Conservation (phyloP, 108 stramenopile genomes). For the Nannochloropsis gaditana region DNA sequence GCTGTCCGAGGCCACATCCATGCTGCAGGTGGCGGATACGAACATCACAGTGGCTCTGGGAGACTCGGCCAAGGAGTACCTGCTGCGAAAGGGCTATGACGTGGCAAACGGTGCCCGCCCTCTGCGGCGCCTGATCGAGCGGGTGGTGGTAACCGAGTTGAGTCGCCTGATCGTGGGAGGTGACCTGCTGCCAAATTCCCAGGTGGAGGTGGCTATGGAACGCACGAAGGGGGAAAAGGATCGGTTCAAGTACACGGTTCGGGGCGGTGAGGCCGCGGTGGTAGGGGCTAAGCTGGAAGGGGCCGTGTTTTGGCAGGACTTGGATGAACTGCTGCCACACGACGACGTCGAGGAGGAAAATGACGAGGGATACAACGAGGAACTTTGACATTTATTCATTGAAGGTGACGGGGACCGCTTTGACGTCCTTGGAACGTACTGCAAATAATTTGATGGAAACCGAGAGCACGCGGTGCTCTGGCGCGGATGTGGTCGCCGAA, state of each 20-base stretch:
- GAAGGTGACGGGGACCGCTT: too few relatives aligned
- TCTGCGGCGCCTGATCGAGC: slow-evolving; percentile 77
- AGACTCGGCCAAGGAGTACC: slow-evolving; percentile 56
- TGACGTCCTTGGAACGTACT: too few relatives aligned
- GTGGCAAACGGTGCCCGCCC: slow-evolving; percentile 86
- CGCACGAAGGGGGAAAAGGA: neutral
- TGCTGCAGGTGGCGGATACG: slow-evolving; percentile 28
- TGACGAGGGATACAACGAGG: neutral
- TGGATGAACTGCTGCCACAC: neutral
- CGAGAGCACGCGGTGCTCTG: too few relatives aligned
- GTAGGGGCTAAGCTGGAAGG: neutral
- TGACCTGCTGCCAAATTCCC: neutral
- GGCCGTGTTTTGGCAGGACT: neutral
- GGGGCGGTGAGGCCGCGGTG: neutral
- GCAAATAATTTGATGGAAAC: too few relatives aligned
- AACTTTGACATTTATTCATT: neutral
- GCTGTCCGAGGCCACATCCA: slow-evolving; percentile 26
- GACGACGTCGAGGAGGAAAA: neutral
- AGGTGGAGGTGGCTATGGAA: neutral
- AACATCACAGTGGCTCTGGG: slow-evolving; percentile 28
- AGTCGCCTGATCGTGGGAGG: neutral
- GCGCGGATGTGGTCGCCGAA: too few relatives aligned
- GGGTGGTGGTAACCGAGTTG: slow-evolving; percentile 60
- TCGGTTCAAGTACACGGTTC: neutral
- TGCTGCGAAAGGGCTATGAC: slow-evolving; percentile 46